These are phyloP conservation scores for Lepidium campestre DNA, from an alignment of 441 rosid species.

Conservation along the genomic window DNA sequence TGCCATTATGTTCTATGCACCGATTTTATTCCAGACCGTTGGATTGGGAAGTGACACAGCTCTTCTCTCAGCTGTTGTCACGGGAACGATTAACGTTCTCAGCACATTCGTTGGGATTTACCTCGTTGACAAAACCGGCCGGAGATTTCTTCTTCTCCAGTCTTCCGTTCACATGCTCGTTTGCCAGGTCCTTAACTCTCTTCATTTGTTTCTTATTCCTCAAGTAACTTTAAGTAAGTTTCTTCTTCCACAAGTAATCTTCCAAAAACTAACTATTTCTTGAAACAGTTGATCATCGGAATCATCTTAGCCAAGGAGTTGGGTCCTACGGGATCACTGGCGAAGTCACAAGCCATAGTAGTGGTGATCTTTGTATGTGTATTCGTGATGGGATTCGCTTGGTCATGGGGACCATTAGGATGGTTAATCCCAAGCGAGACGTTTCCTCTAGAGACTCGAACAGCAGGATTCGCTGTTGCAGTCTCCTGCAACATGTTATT, in stretches of 20 bases:
- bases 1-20: conserved; percentile 94
- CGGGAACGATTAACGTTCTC: conserved; percentile 78
- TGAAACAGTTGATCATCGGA: conserved; percentile 35
- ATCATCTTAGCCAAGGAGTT: conserved; percentile 28
- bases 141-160: conserved; percentile 62
- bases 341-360: conserved; percentile 36
- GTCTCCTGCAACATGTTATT: conserved; percentile 73
- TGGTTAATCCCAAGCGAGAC: conserved; percentile 94
- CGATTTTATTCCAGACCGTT: conserved; percentile 68
- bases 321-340: conserved; percentile 22
- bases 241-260: not conserved
- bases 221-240: not conserved
- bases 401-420: conserved; percentile 98
- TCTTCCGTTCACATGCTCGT: conserved; percentile 81
- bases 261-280: not conserved
- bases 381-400: conserved; percentile 77
- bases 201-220: not conserved
- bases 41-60: conserved; percentile 76
- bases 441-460: conserved; percentile 83
- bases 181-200: conserved; percentile 35
- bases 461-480: conserved; percentile 61
- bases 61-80: conserved; percentile 83
- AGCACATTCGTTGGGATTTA: conserved; percentile 55
- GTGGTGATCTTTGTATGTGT: conserved; percentile 69
- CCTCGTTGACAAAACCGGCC: conserved; percentile 43